Evolutionary conservation across 345 rosid species (phyloP).

Genomic region (Excoecaria cochinchinensis): DNA sequence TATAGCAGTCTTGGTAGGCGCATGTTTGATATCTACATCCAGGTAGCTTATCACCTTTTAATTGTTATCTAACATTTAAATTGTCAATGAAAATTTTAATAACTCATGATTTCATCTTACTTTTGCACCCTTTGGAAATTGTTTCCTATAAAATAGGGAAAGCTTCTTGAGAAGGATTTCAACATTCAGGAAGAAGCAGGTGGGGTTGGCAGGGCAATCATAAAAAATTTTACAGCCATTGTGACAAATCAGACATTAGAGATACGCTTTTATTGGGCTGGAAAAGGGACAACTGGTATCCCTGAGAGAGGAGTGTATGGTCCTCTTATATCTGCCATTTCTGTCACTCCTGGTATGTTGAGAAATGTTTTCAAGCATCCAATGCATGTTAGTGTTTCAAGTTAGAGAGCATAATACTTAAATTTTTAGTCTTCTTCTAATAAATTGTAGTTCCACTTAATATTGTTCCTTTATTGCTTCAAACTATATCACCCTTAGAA

Average conservation of each 20-base stretch:
- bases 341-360: constrained; percentile 19
- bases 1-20: constrained; percentile 15
- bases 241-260: constrained; percentile 10
- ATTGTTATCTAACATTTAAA: too few species aligned
- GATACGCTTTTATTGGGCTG: neutral
- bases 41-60: neutral
- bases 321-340: constrained; percentile 22
- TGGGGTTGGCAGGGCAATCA: constrained; percentile 14
- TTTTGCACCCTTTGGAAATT: neutral
- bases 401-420: too few species aligned
- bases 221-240: constrained; percentile 12
- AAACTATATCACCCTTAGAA: too few species aligned
- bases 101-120: neutral
- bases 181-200: constrained; percentile 15
- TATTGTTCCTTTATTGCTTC: too few species aligned
- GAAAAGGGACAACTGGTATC: neutral
- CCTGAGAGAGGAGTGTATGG: constrained; percentile 22
- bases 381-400: too few species aligned
- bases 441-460: too few species aligned
- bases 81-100: too few species aligned
- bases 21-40: constrained; percentile 1
- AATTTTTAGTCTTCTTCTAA: too few species aligned
- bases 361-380: too few species aligned
- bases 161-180: constrained; percentile 9
- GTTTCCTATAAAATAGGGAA: neutral